Conservation (phyloP, 1,284 basidiomycete genomes). For the Austroboletus niveus region DNA sequence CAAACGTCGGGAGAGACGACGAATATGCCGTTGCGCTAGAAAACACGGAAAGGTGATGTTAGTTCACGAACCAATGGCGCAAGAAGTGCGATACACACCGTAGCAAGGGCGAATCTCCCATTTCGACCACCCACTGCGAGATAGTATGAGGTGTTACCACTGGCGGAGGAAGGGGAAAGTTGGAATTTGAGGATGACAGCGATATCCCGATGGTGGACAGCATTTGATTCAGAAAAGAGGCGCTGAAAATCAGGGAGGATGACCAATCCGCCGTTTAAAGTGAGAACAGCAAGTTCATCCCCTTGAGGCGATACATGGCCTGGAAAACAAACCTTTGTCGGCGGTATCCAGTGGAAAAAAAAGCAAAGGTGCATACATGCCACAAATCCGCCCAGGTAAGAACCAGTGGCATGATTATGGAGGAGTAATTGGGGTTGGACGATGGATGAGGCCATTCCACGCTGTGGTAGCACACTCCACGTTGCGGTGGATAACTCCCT, state of each 20-base stretch:
- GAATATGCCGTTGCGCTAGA: conserved; percentile 49
- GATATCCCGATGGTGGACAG: conserved; percentile 34
- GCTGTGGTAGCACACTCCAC: conserved; percentile 29
- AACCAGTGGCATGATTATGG: conserved; percentile 5
- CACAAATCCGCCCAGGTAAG: conserved; percentile 19
- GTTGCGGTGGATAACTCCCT: conserved; percentile 27
- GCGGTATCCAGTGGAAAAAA: neutral
- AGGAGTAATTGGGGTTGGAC: conserved; percentile 17
- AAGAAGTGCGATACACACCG: conserved; percentile 36
- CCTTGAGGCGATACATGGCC: conserved; percentile 63
- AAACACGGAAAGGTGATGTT: no score
- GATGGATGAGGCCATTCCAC: conserved; percentile 24
- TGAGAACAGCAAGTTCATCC: conserved; percentile 49
- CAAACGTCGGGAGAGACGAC: conserved; percentile 35
- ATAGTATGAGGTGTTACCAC: conserved; percentile 39
- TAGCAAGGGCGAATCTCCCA: conserved; percentile 48
- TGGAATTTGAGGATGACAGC: conserved; percentile 45
- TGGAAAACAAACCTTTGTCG: conserved; percentile 25
- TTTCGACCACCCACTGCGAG: conserved; percentile 47
- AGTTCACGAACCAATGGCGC: no score
- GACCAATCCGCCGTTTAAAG: conserved; percentile 44
- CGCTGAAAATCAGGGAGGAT: conserved; percentile 55
- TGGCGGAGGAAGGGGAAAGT: conserved; percentile 14
- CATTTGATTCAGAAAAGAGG: conserved; percentile 30
- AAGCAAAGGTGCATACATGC: conserved; percentile 22